Percentiles rank a stretch among this genome's conserved stretches.
phyloP scores from a whole-genome alignment of 163 green algal species.

The Chlamydomonas reinhardtii region DNA sequence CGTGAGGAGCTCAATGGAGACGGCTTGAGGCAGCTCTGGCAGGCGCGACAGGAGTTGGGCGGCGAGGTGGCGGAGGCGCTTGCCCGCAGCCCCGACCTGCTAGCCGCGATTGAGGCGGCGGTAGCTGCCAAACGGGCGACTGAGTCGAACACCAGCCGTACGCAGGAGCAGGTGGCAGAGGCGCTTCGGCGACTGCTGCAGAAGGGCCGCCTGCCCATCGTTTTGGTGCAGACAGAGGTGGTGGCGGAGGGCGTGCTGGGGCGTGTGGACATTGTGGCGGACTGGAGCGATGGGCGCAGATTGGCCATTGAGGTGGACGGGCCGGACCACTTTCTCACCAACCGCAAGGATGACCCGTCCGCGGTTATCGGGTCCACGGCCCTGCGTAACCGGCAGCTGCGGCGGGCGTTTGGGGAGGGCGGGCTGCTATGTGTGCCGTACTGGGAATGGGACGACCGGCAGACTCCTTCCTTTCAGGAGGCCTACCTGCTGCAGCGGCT shows the following conservation, averaged over 20 bases:
- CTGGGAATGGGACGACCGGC: not conserved
- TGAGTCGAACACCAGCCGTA: not conserved
- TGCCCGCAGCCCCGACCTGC: too few relatives aligned
- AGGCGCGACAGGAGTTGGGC: too few relatives aligned
- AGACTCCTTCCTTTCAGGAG: not conserved
- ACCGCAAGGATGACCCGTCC: not conserved
- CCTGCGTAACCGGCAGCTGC: not conserved
- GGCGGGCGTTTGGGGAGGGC: not conserved
- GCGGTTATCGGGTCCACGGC: not conserved
- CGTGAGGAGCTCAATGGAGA: too few relatives aligned
- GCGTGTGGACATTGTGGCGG: not conserved
- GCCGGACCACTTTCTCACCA: not conserved
- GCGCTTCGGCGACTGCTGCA: not conserved
- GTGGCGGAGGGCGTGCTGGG: too few relatives aligned
- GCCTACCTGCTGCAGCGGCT: not conserved
- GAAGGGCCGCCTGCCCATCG: not conserved
- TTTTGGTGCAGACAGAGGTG: not conserved
- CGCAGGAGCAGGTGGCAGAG: not conserved
- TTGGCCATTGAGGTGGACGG: not conserved
- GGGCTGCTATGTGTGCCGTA: not conserved
- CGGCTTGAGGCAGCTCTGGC: too few relatives aligned
- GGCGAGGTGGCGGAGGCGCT: too few relatives aligned
- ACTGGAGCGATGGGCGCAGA: too few relatives aligned
- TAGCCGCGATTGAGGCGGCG: not conserved
- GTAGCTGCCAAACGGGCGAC: not conserved